Evolutionary conservation across 495 filamentous ascomycete species (phyloP).

Genomic region (Talaromyces wortmannii): DNA sequence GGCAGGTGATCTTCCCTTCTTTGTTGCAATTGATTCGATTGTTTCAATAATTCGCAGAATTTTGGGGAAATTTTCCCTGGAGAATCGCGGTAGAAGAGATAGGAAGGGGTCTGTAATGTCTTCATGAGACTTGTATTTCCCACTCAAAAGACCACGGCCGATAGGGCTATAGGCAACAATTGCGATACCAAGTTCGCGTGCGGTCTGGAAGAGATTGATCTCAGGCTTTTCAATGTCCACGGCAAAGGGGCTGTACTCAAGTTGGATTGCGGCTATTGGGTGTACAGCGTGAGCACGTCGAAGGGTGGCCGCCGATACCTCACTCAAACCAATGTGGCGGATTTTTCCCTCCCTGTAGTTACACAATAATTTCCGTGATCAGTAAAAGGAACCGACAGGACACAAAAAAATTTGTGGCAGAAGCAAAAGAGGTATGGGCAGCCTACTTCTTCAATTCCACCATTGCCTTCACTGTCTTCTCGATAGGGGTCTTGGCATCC

Average conservation of each 20-base stretch:
- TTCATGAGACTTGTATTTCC: slow-evolving; percentile 28
- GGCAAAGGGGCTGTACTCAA: slow-evolving; percentile 57
- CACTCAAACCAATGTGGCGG: slow-evolving; percentile 50
- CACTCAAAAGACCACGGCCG: slow-evolving; percentile 52
- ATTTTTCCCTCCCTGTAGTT: slow-evolving; percentile 49
- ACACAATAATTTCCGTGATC: slow-evolving; percentile 4
- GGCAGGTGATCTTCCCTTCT: slow-evolving; percentile 36
- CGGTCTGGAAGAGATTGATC: slow-evolving; percentile 42
- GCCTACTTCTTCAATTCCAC: slow-evolving; percentile 12
- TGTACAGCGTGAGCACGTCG: slow-evolving; percentile 53
- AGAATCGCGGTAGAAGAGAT: slow-evolving; percentile 35
- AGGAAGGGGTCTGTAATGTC: slow-evolving; percentile 45
- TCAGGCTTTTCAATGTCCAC: slow-evolving; percentile 50
- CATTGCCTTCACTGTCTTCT: slow-evolving; percentile 36
- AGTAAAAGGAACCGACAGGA: not conserved
- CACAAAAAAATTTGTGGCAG: not conserved
- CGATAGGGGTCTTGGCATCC: slow-evolving; percentile 47
- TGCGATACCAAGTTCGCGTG: slow-evolving; percentile 55
- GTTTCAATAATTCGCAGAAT: slow-evolving; percentile 40
- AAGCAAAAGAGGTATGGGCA: not conserved
- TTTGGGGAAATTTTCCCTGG: slow-evolving; percentile 40
- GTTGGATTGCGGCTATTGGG: slow-evolving; percentile 52
- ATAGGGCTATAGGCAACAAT: slow-evolving; percentile 58
- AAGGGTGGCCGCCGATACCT: slow-evolving; percentile 47
- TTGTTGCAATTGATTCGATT: slow-evolving; percentile 34